These are phyloP conservation scores for Furcasterigmium sp. DNA, from an alignment of 2,329 filamentous ascomycete genomes.

Conservation along the genomic window DNA sequence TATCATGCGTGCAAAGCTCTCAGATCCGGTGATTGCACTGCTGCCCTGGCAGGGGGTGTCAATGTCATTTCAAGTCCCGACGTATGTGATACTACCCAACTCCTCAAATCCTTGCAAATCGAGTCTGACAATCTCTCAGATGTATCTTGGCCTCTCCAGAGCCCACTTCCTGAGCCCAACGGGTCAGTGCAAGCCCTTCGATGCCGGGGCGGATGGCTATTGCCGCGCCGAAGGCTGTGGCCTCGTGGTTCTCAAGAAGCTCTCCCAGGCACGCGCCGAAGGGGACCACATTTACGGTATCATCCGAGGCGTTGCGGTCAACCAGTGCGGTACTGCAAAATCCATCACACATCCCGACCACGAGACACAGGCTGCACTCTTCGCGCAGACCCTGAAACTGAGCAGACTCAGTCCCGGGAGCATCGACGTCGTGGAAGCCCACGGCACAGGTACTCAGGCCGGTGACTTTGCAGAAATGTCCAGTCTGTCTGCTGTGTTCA, in stretches of 20 bases:
- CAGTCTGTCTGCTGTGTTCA: conserved; percentile 43
- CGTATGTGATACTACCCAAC: neutral
- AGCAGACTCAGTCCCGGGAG: neutral
- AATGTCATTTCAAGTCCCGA: conserved; percentile 23
- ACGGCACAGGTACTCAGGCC: conserved; percentile 41
- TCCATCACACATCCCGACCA: conserved; percentile 18
- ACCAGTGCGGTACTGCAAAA: conserved; percentile 33
- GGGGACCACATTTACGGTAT: conserved; percentile 37
- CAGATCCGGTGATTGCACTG: conserved; percentile 21
- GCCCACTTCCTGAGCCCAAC: conserved; percentile 20
- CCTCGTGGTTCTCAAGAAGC: conserved; percentile 38
- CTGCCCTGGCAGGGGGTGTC: conserved; percentile 31
- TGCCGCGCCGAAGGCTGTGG: conserved; percentile 43
- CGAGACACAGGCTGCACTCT: conserved; percentile 20
- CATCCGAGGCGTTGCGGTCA: conserved; percentile 29
- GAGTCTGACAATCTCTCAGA: neutral
- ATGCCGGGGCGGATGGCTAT: conserved; percentile 37
- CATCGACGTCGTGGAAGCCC: conserved; percentile 26
- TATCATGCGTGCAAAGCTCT: conserved; percentile 25
- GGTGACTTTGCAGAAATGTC: conserved; percentile 38
- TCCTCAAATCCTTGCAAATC: neutral
- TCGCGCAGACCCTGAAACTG: conserved; percentile 45
- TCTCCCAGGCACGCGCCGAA: conserved; percentile 39
- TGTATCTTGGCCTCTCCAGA: conserved; percentile 16
- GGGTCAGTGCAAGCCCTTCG: conserved; percentile 26